Evolutionary conservation across 73 alveolate genomes (phyloP).

Genomic region (Uronychia setigera): DNA sequence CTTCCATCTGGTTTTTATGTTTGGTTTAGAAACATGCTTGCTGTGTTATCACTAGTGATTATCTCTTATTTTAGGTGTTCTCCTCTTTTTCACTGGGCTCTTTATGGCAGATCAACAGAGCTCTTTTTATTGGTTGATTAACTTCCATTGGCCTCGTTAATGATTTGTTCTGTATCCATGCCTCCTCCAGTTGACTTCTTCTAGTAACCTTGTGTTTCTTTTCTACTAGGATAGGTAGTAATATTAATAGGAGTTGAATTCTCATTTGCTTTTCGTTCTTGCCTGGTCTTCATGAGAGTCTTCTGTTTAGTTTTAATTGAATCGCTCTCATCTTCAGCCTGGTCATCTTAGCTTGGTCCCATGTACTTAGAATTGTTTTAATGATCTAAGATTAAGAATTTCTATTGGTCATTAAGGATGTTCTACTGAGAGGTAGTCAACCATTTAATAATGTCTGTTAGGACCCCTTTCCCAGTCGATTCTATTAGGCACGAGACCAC

Average conservation of each 20-base stretch:
- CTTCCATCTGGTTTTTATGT: too few relatives aligned
- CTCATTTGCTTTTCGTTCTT: background rate
- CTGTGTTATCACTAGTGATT: too few relatives aligned
- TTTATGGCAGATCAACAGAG: too few relatives aligned
- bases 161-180: too few relatives aligned
- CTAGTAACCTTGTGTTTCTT: too few relatives aligned
- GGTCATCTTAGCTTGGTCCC: background rate
- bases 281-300: background rate
- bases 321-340: background rate
- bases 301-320: background rate
- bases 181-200: too few relatives aligned
- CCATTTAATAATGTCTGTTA: slow-evolving; percentile 78
- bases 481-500: slow-evolving; percentile 48
- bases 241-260: background rate
- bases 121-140: too few relatives aligned
- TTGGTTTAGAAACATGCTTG: too few relatives aligned
- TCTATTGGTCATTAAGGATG: slow-evolving; percentile 8
- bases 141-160: too few relatives aligned
- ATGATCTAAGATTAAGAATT: slow-evolving; percentile 7
- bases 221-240: background rate
- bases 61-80: too few relatives aligned
- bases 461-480: slow-evolving; percentile 61
- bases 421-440: slow-evolving; percentile 62
- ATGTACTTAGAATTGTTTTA: background rate
- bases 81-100: too few relatives aligned